Evolutionary conservation across 2,329 filamentous ascomycete genomes (phyloP).

Genomic region (Paracamarosporium sp.): DNA sequence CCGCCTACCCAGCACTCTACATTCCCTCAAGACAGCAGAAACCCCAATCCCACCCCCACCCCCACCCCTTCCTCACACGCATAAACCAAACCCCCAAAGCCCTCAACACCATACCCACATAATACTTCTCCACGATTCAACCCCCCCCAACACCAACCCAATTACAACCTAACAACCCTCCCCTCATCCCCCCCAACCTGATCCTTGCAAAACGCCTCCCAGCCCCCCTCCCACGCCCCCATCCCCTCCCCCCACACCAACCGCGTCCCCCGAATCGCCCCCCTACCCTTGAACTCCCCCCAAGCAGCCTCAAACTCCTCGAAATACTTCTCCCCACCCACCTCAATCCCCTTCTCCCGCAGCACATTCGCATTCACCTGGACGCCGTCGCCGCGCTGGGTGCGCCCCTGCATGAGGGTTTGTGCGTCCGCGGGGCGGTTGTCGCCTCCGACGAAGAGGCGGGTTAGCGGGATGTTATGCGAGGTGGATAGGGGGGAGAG

Average conservation of each 20-base stretch:
- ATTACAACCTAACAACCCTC: constrained; percentile 20
- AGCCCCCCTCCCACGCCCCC: constrained; percentile 26
- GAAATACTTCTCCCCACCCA: constrained; percentile 24
- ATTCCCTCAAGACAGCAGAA: too few species aligned
- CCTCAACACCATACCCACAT: not conserved
- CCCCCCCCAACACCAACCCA: not conserved
- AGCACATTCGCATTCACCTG: constrained; percentile 28
- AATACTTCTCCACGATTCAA: not conserved
- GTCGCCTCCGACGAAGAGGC: constrained; percentile 25
- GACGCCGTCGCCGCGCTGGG: constrained; percentile 1
- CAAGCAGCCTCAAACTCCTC: constrained; percentile 19
- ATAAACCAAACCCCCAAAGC: not conserved
- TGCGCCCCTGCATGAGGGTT: constrained; percentile 5
- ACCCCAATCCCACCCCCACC: too few species aligned
- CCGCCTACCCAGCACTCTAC: too few species aligned
- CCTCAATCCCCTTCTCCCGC: constrained; percentile 29
- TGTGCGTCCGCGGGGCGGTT: constrained; percentile 15
- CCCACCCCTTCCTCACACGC: not conserved
- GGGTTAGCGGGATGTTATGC: constrained; percentile 13
- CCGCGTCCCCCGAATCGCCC: constrained; percentile 16
- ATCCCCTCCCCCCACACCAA: constrained; percentile 30
- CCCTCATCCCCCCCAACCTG: constrained; percentile 24
- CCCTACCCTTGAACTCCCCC: constrained; percentile 22
- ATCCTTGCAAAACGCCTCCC: constrained; percentile 31
- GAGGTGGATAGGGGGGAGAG: too few species aligned